Percentiles rank a stretch among this genome's conserved stretches.
phyloP scores from a whole-genome alignment of 768 basidiomycete species.

The Pluteus cervinus region DNA sequence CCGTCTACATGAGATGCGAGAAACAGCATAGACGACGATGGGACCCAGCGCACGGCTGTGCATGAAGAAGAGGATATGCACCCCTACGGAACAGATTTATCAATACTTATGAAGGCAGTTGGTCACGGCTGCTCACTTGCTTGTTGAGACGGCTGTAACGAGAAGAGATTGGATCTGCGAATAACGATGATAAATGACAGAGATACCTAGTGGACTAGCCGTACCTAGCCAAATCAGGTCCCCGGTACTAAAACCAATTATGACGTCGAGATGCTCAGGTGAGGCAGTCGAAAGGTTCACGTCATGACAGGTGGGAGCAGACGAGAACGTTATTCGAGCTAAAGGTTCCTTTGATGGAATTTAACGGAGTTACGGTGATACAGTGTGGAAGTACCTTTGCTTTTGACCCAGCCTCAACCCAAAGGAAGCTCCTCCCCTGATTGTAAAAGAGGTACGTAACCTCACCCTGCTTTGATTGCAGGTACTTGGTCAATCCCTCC shows the following conservation, averaged over 20 bases:
- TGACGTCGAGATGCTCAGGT: slow-evolving; percentile 73
- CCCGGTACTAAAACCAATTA: slow-evolving; percentile 92
- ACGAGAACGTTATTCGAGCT: slow-evolving; percentile 77
- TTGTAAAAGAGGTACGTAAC: slow-evolving; percentile 86
- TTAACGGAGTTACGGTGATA: slow-evolving; percentile 1
- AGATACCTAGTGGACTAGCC: slow-evolving; percentile 12
- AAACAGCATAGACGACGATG: slow-evolving; percentile 72
- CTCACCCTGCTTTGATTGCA: slow-evolving; percentile 81
- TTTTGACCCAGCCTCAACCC: slow-evolving; percentile 84
- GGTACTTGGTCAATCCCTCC: slow-evolving; percentile 66
- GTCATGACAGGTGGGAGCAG: slow-evolving; percentile 87
- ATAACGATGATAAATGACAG: slow-evolving; percentile 7
- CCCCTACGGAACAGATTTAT: slow-evolving; percentile 40
- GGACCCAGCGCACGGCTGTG: slow-evolving; percentile 90
- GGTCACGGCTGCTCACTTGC: slow-evolving; percentile 39
- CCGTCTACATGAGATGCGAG: slow-evolving; percentile 87
- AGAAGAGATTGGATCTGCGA: slow-evolving; percentile 67
- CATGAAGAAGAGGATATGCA: slow-evolving; percentile 76
- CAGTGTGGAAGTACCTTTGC: slow-evolving; percentile 52
- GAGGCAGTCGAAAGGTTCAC: slow-evolving; percentile 77
- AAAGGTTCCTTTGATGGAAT: slow-evolving; percentile 66
- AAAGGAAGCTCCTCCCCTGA: slow-evolving; percentile 73
- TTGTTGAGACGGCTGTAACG: slow-evolving; percentile 88
- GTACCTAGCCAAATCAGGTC: slow-evolving; percentile 93
- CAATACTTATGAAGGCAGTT: background rate